Conservation (phyloP, 805 yeast genomes). For the Candida krabiensis region DNA sequence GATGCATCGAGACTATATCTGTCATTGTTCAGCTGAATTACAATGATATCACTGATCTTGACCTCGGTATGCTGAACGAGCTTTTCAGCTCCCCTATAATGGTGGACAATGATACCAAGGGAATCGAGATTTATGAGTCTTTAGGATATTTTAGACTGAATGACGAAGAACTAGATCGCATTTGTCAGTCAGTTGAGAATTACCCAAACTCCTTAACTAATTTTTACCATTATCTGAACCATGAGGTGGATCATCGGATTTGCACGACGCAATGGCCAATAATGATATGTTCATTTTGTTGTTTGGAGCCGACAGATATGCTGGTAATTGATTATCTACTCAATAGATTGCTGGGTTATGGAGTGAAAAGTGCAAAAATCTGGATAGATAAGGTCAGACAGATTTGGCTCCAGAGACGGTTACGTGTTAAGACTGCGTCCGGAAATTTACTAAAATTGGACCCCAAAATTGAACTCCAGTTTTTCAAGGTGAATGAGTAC, state of each 20-base stretch:
- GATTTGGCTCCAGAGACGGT: constrained; percentile 29
- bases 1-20: constrained; percentile 19
- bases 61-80: constrained; percentile 16
- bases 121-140: constrained; percentile 7
- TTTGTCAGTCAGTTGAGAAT: constrained; percentile 8
- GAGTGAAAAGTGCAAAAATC: constrained; percentile 28
- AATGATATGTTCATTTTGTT: constrained; percentile 27
- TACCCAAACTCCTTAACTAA: constrained; percentile 9
- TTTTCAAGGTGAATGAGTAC: constrained; percentile 14
- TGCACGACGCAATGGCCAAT: constrained; percentile 33
- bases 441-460: constrained; percentile 12
- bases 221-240: constrained; percentile 19
- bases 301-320: constrained; percentile 25
- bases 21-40: constrained; percentile 25
- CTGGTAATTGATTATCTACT: constrained; percentile 28
- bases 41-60: constrained; percentile 14
- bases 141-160: constrained; percentile 11
- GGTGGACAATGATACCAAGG: constrained; percentile 10
- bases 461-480: constrained; percentile 8
- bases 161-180: constrained; percentile 9
- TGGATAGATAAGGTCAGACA: constrained; percentile 23
- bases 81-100: constrained; percentile 23
- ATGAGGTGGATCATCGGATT: constrained; percentile 31
- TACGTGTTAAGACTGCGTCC: constrained; percentile 11
- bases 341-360: constrained; percentile 21